These are phyloP conservation scores for Colletotrichum eremochloae DNA, from an alignment of 2,329 filamentous ascomycete genomes.

Conservation along the genomic window DNA sequence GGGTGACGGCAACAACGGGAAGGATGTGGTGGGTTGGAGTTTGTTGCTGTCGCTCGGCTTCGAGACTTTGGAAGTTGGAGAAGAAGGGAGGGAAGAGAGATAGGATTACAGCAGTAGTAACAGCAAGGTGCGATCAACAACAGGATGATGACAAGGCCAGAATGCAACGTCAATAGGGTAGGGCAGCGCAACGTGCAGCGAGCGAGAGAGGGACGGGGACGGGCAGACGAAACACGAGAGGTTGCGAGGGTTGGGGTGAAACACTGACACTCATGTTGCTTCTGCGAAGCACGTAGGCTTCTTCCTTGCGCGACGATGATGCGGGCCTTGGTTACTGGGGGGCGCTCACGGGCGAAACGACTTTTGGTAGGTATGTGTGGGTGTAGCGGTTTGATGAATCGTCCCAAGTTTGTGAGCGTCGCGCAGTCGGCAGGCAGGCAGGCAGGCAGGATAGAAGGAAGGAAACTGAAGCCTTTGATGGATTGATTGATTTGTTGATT, in stretches of 20 bases:
- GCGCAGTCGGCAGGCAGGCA: slow-evolving; percentile 5
- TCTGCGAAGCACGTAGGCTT: slow-evolving; percentile 42
- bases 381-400: slow-evolving; percentile 1
- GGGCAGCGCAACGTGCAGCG: slow-evolving; percentile 1
- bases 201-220: slow-evolving; percentile 19
- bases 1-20: background rate
- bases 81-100: slow-evolving; percentile 13
- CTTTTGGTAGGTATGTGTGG: background rate
- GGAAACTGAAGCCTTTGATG: slow-evolving; percentile 17
- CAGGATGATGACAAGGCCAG: slow-evolving; percentile 3
- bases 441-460: slow-evolving; percentile 12
- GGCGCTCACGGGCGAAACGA: slow-evolving; percentile 13
- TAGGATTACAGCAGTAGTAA: slow-evolving; percentile 15
- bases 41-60: background rate
- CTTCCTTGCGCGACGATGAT: slow-evolving; percentile 42
- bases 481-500: background rate
- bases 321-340: background rate
- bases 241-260: slow-evolving; percentile 47
- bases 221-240: slow-evolving; percentile 43
- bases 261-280: slow-evolving; percentile 65
- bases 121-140: slow-evolving; percentile 20
- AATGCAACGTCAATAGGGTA: slow-evolving; percentile 22
- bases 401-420: slow-evolving; percentile 3
- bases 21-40: slow-evolving; percentile 7
- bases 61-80: slow-evolving; percentile 33